Base-by-base conservation (phyloP, 1,139 yeast genomes). In the Suhomyces anneliseae region DNA sequence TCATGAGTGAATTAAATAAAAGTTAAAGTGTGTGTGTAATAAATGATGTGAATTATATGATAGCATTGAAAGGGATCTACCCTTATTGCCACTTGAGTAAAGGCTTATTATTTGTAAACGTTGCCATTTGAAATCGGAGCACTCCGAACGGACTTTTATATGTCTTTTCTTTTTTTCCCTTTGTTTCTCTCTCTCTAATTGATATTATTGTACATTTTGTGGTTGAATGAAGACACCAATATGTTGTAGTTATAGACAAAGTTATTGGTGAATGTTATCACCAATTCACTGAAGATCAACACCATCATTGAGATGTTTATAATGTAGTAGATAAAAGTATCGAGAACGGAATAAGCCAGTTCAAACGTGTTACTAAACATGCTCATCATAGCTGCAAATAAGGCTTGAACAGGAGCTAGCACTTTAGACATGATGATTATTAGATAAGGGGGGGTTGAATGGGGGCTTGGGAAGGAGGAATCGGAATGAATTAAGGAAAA, bases 171-270 rank as follows among this genome's bases (percentile, higher is more conserved):
- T 19, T 19, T 19, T 19, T 6, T 19, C 24, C 24, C 24, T 19
- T 19, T 19, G 24, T 19, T 19, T 19, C 24, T 19, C 24, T 19
- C 24, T 19, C 24, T 39, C 46, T 44, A 68, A 48, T 68, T 68
- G 39, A 68, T 68, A 45, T 68, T 66, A 42, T 65, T 62, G 54
- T 62, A 59, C 55, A 68, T 58, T 54, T 65, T 65, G 50, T 65
- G 68, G 48, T 61, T 60, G 48, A 67, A 57, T 31, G 68, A 59
- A 12, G 63, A 50, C 39, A 57, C 56, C 33, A 67, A 52, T 41
- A 68, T 60, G 39, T 58, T 54, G 45, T 63, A 57, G 50, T 60
- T 65, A 46, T 60, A 54, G 38, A 51, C 43, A 24, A 65, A 49
- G 39, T 55, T 56, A 36, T 62, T 57, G n/a, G 55, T 49, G 24